Evolutionary conservation across 768 basidiomycete species (phyloP).

Genomic region (Leccinum aurantiacum): DNA sequence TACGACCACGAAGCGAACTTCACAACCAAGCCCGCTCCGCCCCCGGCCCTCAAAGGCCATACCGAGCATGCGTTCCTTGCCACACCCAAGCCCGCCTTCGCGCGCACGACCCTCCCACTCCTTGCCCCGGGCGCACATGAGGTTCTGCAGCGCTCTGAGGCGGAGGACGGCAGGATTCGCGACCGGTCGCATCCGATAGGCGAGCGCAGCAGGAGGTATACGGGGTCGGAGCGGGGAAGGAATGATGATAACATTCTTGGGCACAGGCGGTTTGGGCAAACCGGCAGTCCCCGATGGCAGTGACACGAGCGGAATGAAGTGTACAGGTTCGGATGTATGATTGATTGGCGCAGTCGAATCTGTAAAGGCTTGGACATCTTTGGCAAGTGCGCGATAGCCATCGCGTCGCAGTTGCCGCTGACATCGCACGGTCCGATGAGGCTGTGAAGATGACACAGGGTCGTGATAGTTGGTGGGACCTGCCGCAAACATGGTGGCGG

Average conservation of each 20-base stretch:
- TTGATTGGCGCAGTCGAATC: conserved; percentile 12
- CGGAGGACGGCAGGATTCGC: conserved; percentile 61
- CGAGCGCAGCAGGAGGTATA: conserved; percentile 30
- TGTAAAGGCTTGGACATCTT: conserved; percentile 47
- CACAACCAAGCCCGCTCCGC: conserved; percentile 47
- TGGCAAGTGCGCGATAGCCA: conserved; percentile 44
- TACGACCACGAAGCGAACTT: conserved; percentile 37
- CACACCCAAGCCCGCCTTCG: conserved; percentile 52
- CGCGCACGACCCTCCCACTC: conserved; percentile 48
- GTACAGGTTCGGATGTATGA: conserved; percentile 28
- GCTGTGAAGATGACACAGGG: conserved; percentile 20
- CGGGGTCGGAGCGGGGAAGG: conserved; percentile 45
- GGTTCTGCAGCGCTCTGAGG: conserved; percentile 60
- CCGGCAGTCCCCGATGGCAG: conserved; percentile 32
- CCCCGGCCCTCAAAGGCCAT: conserved; percentile 65
- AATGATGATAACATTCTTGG: conserved; percentile 39
- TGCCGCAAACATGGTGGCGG: conserved; percentile 50
- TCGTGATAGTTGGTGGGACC: conserved; percentile 26
- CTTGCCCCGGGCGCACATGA: conserved; percentile 43
- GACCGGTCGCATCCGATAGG: conserved; percentile 54
- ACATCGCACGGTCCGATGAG: conserved; percentile 7
- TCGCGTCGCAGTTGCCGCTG: conserved; percentile 29
- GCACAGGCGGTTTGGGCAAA: conserved; percentile 28
- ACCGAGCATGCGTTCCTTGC: conserved; percentile 56
- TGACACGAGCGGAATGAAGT: conserved; percentile 43